Base-by-base conservation (phyloP, 2,329 filamentous ascomycete genomes). In the Xylariaceae sp. region DNA sequence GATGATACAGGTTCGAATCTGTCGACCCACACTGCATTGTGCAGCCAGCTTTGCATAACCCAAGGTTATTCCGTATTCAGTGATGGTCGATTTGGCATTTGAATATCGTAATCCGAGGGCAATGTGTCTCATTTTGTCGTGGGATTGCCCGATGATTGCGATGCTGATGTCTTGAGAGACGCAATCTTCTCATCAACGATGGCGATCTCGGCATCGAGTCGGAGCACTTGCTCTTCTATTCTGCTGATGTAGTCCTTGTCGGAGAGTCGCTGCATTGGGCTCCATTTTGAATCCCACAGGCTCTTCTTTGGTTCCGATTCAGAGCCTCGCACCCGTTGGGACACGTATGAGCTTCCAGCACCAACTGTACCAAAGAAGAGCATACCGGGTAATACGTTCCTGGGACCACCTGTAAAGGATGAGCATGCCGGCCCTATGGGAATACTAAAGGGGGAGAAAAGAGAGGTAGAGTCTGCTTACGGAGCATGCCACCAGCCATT, bases 161-260 rank as follows among this genome's bases (percentile, higher is more conserved):
- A 58, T 34, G 23, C 23, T 30, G 62, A 62, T 42, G 61, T 66
- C 58, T 67, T 73, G n/a, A 77, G 63, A 35, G 71, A 70, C 1
- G 73, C 82, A 64, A 94, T 88, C 69, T 82, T 86, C 53, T 94
- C 90, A 68, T 94, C 88, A n/a, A 93, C 76, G 15, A 94, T 71
- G 1, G 89, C 84, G 68, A 94, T 89, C 66, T 93, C 88, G 2
- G 85, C 88, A 65, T 94, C 86, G 3, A 93, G 74, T 59, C 79
- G 80, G 39, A 93, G 74, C 15, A 92, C 72, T 74, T 86, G 90
- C 70, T 92, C 88, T 63, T 82, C 77, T 56, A 94, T 75, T 70
- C 90, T 85, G 2, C 78, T 74, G 62, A 83, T 82, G 68, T 94
- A 94, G 60, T 93, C 85, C 51, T 86, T 79, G 67, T 94, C 87